phyloP scores from a whole-genome alignment of 257 asterid genomes.

The Solanum pimpinellifolium region DNA sequence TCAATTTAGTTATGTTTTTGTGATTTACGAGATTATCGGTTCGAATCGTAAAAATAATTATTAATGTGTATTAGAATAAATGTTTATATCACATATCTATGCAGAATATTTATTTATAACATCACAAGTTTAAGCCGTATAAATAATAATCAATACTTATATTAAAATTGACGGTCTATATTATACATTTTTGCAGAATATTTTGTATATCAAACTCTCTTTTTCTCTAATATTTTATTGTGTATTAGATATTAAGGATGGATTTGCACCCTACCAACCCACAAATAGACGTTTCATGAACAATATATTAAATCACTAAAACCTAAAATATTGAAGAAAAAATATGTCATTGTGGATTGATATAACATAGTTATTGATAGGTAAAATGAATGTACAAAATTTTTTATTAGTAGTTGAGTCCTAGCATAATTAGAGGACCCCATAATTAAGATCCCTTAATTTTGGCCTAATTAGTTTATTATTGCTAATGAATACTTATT shows the following conservation, averaged over 20 bases:
- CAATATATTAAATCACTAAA: not conserved
- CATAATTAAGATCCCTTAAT: not conserved
- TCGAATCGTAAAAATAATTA: accelerated
- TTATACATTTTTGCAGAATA: not conserved
- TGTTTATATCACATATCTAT: no score
- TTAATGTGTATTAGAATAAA: not conserved
- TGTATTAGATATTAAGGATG: not conserved
- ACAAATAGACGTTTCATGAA: not conserved
- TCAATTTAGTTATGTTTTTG: not conserved
- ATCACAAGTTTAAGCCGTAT: no score
- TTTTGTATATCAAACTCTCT: not conserved
- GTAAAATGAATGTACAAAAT: not conserved
- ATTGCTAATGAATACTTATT: not conserved
- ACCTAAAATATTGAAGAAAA: not conserved
- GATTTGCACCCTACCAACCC: not conserved
- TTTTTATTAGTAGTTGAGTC: not conserved
- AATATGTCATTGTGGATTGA: not conserved
- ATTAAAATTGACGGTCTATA: not conserved
- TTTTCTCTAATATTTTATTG: not conserved
- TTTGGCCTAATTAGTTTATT: not conserved
- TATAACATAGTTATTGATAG: not conserved
- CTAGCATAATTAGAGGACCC: not conserved
- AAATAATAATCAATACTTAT: not conserved
- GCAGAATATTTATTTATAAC: not conserved
- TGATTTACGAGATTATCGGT: accelerated